Evolutionary conservation across 2,329 filamentous ascomycete species (phyloP).

Genomic region (Falciphora oryzae): DNA sequence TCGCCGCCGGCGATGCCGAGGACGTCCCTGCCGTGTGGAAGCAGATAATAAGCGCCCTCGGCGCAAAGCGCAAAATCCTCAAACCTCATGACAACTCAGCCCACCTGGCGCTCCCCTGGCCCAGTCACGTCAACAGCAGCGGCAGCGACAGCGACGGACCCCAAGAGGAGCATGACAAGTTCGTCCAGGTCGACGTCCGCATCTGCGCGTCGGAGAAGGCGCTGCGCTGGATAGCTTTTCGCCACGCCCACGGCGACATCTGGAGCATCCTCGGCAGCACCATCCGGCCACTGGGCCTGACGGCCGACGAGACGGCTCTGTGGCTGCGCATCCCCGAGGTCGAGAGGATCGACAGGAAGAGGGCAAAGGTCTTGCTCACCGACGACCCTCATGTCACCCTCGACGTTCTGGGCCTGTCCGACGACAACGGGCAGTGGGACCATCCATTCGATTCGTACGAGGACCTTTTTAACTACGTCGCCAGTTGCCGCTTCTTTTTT

Average conservation of each 20-base stretch:
- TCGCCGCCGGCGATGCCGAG: neutral
- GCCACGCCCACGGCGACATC: slow-evolving; percentile 65
- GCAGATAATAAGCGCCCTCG: slow-evolving; percentile 34
- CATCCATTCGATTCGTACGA: slow-evolving; percentile 47
- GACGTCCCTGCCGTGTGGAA: slow-evolving; percentile 13
- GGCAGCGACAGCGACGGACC: neutral
- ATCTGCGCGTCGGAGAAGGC: slow-evolving; percentile 37
- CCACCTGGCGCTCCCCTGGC: slow-evolving; percentile 51
- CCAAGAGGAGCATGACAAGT: slow-evolving; percentile 19
- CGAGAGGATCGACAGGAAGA: slow-evolving; percentile 51
- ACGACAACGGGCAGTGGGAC: slow-evolving; percentile 37
- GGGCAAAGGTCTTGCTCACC: slow-evolving; percentile 55
- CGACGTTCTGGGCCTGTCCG: slow-evolving; percentile 56
- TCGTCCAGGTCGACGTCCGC: slow-evolving; percentile 66
- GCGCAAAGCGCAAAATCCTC: slow-evolving; percentile 35
- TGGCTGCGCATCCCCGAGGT: slow-evolving; percentile 64
- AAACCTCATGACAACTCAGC: slow-evolving; percentile 23
- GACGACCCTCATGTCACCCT: slow-evolving; percentile 50
- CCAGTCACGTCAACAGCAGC: slow-evolving; percentile 8
- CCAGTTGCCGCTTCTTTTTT: slow-evolving; percentile 53
- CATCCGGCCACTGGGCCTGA: slow-evolving; percentile 61
- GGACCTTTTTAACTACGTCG: slow-evolving; percentile 57
- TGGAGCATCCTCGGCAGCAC: slow-evolving; percentile 62
- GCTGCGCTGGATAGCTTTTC: slow-evolving; percentile 61
- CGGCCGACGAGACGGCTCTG: slow-evolving; percentile 56